These are phyloP conservation scores for Hypoxylon rubiginosum DNA, from an alignment of 2,329 filamentous ascomycete genomes.

Conservation along the genomic window DNA sequence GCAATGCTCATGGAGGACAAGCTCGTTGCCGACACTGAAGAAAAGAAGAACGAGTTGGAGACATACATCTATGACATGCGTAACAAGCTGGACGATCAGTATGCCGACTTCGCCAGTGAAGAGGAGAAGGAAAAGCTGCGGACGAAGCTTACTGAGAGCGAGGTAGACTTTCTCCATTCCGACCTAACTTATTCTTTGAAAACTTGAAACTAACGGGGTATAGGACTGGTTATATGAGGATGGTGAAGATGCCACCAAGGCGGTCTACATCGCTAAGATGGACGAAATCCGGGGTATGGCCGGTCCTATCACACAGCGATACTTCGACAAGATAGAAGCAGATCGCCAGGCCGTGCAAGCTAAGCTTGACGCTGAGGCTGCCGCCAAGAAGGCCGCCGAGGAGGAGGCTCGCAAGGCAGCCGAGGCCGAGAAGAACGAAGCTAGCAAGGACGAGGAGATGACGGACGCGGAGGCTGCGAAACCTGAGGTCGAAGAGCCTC, in stretches of 20 bases:
- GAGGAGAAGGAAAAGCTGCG: slow-evolving; percentile 92
- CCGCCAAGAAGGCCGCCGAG: slow-evolving; percentile 76
- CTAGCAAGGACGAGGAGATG: slow-evolving; percentile 72
- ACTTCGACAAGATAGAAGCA: slow-evolving; percentile 93
- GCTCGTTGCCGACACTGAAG: slow-evolving; percentile 96
- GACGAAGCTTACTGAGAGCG: slow-evolving; percentile 83
- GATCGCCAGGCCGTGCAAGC: slow-evolving; percentile 86
- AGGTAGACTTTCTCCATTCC: slow-evolving; percentile 73
- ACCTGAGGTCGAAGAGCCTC: slow-evolving; percentile 64
- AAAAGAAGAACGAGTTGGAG: slow-evolving; percentile 99
- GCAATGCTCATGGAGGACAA: slow-evolving; percentile 98
- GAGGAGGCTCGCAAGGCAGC: slow-evolving; percentile 68
- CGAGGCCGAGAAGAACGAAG: slow-evolving; percentile 64
- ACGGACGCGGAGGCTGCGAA: slow-evolving; percentile 70
- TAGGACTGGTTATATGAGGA: slow-evolving; percentile 99
- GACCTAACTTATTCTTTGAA: background rate
- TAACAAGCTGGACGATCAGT: slow-evolving; percentile 93
- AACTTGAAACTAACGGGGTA: slow-evolving; percentile 43
- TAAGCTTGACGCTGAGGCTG: slow-evolving; percentile 81
- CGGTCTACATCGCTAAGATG: slow-evolving; percentile 92
- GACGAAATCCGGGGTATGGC: slow-evolving; percentile 94
- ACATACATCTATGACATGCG: slow-evolving; percentile 96
- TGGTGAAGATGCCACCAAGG: slow-evolving; percentile 94
- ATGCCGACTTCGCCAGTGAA: slow-evolving; percentile 88
- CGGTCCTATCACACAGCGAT: slow-evolving; percentile 91